phyloP scores from a whole-genome alignment of 768 basidiomycete species.

The Tulasnella sp. region DNA sequence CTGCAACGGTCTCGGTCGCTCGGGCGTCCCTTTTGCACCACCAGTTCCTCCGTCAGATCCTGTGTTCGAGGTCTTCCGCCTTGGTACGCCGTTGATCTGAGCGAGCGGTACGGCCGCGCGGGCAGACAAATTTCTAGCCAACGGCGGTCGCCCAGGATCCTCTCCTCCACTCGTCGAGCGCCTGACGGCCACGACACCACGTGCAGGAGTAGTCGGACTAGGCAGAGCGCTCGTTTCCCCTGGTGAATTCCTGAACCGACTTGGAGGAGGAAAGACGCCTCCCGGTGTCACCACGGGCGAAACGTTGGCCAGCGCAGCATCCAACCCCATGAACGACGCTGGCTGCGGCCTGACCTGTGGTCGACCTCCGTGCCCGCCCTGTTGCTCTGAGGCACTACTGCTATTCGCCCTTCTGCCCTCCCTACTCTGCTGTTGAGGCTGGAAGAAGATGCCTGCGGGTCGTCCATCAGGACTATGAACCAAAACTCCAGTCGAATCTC shows the following conservation, averaged over 20 bases:
- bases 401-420: slow-evolving; percentile 9
- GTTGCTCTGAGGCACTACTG: slow-evolving; percentile 1
- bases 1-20: not conserved
- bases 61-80: slow-evolving; percentile 7
- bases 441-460: slow-evolving; percentile 94
- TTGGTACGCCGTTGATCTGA: not conserved
- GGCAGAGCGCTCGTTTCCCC: not conserved
- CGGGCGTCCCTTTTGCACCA: not conserved
- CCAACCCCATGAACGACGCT: slow-evolving; percentile 6
- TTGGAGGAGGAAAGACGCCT: not conserved
- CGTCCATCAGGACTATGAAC: slow-evolving; percentile 92
- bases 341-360: not conserved
- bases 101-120: not conserved
- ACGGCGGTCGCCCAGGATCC: slow-evolving; percentile 25
- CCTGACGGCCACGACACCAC: not conserved
- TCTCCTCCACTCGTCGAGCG: not conserved
- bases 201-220: not conserved
- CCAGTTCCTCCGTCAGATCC: not conserved
- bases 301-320: slow-evolving; percentile 4
- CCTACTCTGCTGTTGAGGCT: slow-evolving; percentile 48
- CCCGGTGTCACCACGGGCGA: slow-evolving; percentile 9
- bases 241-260: not conserved
- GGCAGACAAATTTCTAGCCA: not conserved
- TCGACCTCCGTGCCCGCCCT: not conserved
- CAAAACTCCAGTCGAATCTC: slow-evolving; percentile 81